A percentile compares a stretch with the other conserved stretches of the same genome.
Conservation (phyloP, 2,329 filamentous ascomycete genomes). For the Paecilomyces fulvus region DNA sequence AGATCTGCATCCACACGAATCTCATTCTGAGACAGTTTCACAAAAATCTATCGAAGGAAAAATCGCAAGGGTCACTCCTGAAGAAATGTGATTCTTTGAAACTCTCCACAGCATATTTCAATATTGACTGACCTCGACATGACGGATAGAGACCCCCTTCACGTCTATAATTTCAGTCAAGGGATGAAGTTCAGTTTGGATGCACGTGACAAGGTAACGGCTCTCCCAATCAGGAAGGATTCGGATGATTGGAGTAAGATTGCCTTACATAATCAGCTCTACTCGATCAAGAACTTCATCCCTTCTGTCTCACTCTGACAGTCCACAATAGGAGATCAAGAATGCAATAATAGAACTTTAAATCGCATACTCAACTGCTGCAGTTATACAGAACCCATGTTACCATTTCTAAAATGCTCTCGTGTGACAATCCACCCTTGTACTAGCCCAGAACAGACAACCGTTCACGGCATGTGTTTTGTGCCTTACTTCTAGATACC, state of each 20-base stretch:
- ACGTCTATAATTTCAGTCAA: background rate
- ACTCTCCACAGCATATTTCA: background rate
- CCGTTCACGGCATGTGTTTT: too few relatives aligned
- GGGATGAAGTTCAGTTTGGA: background rate
- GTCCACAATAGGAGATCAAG: background rate
- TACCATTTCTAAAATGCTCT: background rate
- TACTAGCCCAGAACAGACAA: background rate
- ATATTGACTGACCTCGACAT: background rate
- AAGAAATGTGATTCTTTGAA: background rate
- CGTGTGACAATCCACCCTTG: background rate
- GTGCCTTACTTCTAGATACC: background rate
- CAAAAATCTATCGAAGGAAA: background rate
- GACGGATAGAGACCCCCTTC: background rate
- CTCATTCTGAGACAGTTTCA: background rate
- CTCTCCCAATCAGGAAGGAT: background rate
- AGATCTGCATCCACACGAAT: background rate
- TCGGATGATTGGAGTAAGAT: too few relatives aligned
- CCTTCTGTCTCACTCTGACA: background rate
- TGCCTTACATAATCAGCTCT: background rate
- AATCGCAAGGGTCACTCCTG: background rate
- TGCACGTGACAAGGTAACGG: background rate
- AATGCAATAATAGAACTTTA: background rate
- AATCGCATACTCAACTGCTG: background rate
- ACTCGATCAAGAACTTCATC: background rate
- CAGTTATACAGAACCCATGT: background rate